Percentiles rank a stretch among this genome's conserved stretches.
Conservation (phyloP, 495 filamentous ascomycete species). For the Penicillium simplicissimum region DNA sequence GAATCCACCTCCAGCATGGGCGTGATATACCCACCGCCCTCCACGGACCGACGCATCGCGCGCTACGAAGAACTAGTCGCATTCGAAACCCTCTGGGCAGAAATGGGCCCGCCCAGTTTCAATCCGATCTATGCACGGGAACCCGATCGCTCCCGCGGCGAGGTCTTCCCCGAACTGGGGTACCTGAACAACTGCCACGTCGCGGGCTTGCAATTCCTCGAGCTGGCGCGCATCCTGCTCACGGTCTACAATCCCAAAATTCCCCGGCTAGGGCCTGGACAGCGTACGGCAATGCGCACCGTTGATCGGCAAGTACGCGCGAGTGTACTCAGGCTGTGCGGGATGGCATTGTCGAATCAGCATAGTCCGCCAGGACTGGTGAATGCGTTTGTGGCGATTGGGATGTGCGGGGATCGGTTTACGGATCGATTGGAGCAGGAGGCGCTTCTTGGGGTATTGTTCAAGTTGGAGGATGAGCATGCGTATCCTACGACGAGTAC, state of each 20-base stretch:
- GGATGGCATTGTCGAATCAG: constrained; percentile 32
- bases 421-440: constrained; percentile 27
- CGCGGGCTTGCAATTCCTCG: constrained; percentile 37
- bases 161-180: constrained; percentile 43
- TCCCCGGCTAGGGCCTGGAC: constrained; percentile 34
- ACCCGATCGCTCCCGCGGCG: constrained; percentile 20
- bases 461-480: constrained; percentile 18
- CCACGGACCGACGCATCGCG: constrained; percentile 16
- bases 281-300: constrained; percentile 20
- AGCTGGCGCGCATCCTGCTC: constrained; percentile 43
- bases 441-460: constrained; percentile 23
- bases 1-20: constrained; percentile 11
- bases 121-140: constrained; percentile 26
- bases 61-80: constrained; percentile 23
- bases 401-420: constrained; percentile 36
- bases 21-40: constrained; percentile 1
- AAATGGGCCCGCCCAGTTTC: constrained; percentile 24
- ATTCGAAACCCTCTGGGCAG: constrained; percentile 21
- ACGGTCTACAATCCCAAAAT: constrained; percentile 40
- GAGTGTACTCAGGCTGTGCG: constrained; percentile 32
- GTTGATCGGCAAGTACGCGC: constrained; percentile 23
- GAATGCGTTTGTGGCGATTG: constrained; percentile 31
- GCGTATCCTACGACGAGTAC: constrained; percentile 18
- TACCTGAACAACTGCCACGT: constrained; percentile 40
- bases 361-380: constrained; percentile 30